A percentile compares a stretch with the other conserved stretches of the same genome.
These are phyloP conservation scores for Ilex aquifolium DNA, from an alignment of 257 asterid species.

Conservation along the genomic window DNA sequence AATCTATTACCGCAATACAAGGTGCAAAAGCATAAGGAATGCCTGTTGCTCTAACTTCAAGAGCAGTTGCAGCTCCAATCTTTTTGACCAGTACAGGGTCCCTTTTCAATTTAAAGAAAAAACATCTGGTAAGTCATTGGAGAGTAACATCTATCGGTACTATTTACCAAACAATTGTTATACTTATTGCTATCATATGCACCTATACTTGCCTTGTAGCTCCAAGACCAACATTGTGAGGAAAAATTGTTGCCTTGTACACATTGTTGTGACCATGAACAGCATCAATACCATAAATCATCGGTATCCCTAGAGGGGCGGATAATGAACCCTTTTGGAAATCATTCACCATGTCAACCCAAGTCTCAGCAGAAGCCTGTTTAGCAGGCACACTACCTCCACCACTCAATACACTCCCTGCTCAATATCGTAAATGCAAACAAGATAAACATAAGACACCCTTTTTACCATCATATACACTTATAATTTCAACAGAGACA, in stretches of 20 bases:
- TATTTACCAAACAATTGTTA: too few relatives aligned
- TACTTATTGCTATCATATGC: not conserved
- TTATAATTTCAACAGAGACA: not conserved
- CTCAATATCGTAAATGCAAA: not conserved
- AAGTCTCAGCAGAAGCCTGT: conserved; percentile 41
- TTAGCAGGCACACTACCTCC: conserved; percentile 65
- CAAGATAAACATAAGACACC: not conserved
- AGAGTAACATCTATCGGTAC: not conserved
- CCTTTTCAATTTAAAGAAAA: conserved; percentile 21
- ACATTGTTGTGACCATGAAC: conserved; percentile 61
- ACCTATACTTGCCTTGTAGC: conserved; percentile 48
- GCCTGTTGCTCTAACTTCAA: conserved; percentile 67
- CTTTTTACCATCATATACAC: not conserved
- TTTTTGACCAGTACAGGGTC: conserved; percentile 51
- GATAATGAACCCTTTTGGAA: conserved; percentile 58
- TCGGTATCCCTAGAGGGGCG: conserved; percentile 57
- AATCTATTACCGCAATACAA: conserved; percentile 54
- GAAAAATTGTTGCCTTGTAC: conserved; percentile 56
- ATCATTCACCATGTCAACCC: conserved; percentile 65
- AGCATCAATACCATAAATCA: conserved; percentile 68
- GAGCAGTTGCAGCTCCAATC: conserved; percentile 75
- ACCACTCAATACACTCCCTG: conserved; percentile 69
- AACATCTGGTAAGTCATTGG: not conserved
- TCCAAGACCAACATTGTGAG: conserved; percentile 68
- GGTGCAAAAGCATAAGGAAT: conserved; percentile 62